Conservation (phyloP, 306 rosid species). For the Quercus dentata region DNA sequence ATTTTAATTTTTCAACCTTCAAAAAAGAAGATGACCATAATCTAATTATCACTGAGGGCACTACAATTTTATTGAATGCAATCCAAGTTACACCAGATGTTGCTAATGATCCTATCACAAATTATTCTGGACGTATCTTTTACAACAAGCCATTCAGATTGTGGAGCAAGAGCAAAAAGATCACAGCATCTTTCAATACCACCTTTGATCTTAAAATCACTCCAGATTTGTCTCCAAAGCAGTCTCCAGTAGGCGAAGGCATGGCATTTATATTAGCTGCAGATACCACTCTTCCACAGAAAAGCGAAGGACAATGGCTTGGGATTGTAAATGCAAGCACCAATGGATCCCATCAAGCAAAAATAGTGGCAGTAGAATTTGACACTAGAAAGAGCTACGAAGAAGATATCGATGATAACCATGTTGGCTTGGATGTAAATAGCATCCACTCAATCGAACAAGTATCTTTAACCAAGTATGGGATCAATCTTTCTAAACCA, state of each 20-base stretch:
- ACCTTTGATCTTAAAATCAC: slow-evolving; percentile 32
- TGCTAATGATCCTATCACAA: background rate
- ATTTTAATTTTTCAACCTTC: slow-evolving; percentile 38
- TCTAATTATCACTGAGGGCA: background rate
- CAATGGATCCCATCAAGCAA: slow-evolving; percentile 41
- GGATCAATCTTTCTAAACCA: slow-evolving; percentile 24
- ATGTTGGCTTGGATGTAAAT: slow-evolving; percentile 61
- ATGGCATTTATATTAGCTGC: slow-evolving; percentile 38
- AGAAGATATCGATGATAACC: slow-evolving; percentile 49
- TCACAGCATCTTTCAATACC: slow-evolving; percentile 30
- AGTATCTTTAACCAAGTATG: slow-evolving; percentile 24
- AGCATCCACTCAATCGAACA: slow-evolving; percentile 41
- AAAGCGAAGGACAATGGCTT: slow-evolving; percentile 34
- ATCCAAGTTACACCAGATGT: slow-evolving; percentile 45
- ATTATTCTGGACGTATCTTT: slow-evolving; percentile 33
- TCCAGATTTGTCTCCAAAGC: background rate
- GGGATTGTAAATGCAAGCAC: slow-evolving; percentile 45
- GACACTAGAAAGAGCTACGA: slow-evolving; percentile 52
- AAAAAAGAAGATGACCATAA: slow-evolving; percentile 9
- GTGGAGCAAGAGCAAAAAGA: slow-evolving; percentile 27
- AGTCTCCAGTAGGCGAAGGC: slow-evolving; percentile 38
- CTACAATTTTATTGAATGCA: slow-evolving; percentile 24
- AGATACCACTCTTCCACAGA: slow-evolving; percentile 26
- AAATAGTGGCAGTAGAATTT: slow-evolving; percentile 60
- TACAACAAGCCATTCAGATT: slow-evolving; percentile 22